phyloP scores from a whole-genome alignment of 345 rosid species.

The Eucalyptus tenuipes region DNA sequence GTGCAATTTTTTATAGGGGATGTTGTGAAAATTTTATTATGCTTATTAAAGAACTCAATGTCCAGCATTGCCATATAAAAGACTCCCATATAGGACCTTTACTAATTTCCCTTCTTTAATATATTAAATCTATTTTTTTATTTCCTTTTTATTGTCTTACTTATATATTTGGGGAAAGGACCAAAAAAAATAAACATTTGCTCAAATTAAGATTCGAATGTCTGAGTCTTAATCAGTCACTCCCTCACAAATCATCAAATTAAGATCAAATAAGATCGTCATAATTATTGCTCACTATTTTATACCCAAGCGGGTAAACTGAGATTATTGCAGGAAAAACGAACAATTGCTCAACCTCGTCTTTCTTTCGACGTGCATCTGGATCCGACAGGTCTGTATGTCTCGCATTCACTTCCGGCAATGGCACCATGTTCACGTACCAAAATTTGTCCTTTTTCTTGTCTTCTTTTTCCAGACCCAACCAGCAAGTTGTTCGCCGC shows the following conservation, averaged over 20 bases:
- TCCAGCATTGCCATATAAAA: too few species aligned
- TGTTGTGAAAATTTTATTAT: too few species aligned
- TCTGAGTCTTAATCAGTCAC: background rate
- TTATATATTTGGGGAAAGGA: too few species aligned
- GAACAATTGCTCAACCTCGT: background rate
- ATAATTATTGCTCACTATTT: background rate
- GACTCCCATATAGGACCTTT: too few species aligned
- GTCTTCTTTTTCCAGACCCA: background rate
- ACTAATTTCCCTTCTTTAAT: too few species aligned
- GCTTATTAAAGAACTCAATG: too few species aligned
- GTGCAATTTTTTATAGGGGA: too few species aligned
- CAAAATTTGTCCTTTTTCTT: too few species aligned
- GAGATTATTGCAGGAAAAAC: background rate
- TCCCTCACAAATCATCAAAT: background rate
- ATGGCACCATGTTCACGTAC: background rate
- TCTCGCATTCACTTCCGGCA: background rate
- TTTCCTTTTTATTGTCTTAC: too few species aligned
- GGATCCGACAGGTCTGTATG: background rate
- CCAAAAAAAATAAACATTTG: too few species aligned
- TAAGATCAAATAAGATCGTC: background rate
- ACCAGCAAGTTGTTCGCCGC: background rate
- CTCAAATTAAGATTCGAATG: too few species aligned
- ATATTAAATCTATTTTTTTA: too few species aligned
- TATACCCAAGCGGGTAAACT: background rate
- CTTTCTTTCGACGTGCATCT: background rate